A percentile compares a stretch with the other conserved stretches of the same genome.
These are phyloP conservation scores for Selaginella tamariscina DNA, from an alignment of 75 land plant species.

Conservation along the genomic window DNA sequence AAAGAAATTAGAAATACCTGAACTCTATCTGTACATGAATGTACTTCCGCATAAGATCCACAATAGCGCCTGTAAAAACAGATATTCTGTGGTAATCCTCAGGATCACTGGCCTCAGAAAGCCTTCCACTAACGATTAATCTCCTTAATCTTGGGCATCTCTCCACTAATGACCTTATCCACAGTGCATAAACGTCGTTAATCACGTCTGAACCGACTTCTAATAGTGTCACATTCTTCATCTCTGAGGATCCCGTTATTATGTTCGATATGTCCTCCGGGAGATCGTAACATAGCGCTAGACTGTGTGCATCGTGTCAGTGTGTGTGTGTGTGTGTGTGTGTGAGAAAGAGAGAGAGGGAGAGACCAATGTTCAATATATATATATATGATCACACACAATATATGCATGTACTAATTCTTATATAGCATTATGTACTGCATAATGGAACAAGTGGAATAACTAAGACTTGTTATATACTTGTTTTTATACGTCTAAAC, in stretches of 20 bases:
- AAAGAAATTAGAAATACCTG: background rate
- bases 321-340: too few species aligned
- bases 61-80: too few species aligned
- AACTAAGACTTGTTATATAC: too few species aligned
- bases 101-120: conserved; percentile 38
- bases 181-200: conserved; percentile 43
- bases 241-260: conserved; percentile 35
- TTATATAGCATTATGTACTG: too few species aligned
- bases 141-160: conserved; percentile 58
- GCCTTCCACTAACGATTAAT: conserved; percentile 46
- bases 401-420: too few species aligned
- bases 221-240: conserved; percentile 45
- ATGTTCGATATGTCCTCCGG: conserved; percentile 44
- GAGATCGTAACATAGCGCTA: conserved; percentile 54
- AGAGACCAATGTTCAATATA: too few species aligned
- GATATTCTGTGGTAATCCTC: background rate
- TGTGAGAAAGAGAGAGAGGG: too few species aligned
- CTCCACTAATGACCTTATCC: conserved; percentile 51
- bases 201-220: conserved; percentile 55
- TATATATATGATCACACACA: too few species aligned
- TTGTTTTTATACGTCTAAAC: too few species aligned
- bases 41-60: background rate
- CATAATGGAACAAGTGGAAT: too few species aligned
- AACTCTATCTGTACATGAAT: background rate
- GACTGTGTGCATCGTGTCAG: too few species aligned